Evolutionary conservation across 768 basidiomycete genomes (phyloP), one percentile per base, ranked within the genome.

Genomic region (Suillus tomentosus): DNA sequence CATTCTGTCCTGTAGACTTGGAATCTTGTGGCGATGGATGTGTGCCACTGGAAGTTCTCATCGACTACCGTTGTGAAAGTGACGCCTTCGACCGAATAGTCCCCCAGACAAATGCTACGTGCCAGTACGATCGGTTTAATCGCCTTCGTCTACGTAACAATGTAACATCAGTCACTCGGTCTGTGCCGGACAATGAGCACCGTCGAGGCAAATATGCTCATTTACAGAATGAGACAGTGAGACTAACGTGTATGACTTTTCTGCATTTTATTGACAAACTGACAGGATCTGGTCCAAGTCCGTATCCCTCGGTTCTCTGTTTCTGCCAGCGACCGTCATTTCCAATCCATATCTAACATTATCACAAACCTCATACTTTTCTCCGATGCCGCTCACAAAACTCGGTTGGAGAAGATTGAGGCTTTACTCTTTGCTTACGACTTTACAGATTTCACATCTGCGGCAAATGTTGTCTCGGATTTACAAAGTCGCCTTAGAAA

Each of bases 101-200:
- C 7, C 91, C 94, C 3, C 92, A 94, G 74, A 94, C 95, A 0
- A 87, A 92, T 63, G 92, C 91, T 0, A 87, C 84, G 5, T 86
- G 96, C 65, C 90, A 88, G 55, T 94, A 95, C 73, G 96, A 98
- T 81, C 95, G 93, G 73, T 96, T 96, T 80, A 99, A 99, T 76
- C 89, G 90, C 48, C 83, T 97, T 10, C 88, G 96, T 42, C 78
- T 95, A 60, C 88, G 89, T 51, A 93, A 88, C 68, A 87, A 85
- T 65, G 77, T 89, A 37, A 87, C 88, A 39, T 84, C 86, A 13
- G 79, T 81, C 39, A 72, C 77, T n/a, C 74, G 72, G 13, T 73
- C 79, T 17, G 68, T 34, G 17, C 31, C 74, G 10, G 81, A 85
- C n/a, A 77, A 78, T 45, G 73, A 74, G 50, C 71, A 75, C 22